Evolutionary conservation across 176 grass and related monocot species (phyloP), one percentile per base, ranked within the genome.

Genomic region (Sorghum bicolor): DNA sequence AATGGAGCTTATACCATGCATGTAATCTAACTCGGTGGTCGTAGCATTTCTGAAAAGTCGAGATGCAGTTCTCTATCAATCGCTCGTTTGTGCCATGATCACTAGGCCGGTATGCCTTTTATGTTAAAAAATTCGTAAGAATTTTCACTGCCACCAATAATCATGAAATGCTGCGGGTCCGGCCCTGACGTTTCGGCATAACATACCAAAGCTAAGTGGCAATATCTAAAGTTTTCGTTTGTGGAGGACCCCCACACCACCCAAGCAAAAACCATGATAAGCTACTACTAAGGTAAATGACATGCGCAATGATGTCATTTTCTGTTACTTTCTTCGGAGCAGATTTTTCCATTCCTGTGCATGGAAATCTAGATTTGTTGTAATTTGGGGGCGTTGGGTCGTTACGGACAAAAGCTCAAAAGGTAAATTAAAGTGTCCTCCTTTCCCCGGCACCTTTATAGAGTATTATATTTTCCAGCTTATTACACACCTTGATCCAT

Each of bases 281-380:
- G 5, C 16, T 50, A 50, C 4, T 7, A 50, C 4, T 7, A 19
- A 64, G 52, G 72, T 80, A 68, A 85, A 77, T 77, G 83, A 89
- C 64, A 77, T 81, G 88, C 2, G 78, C 83, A 72, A 44, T 82
- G 88, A 86, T 85, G 83, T 82, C 64, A 86, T 86, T 89, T 81
- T 72, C 48, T 30, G 47, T 62, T 70, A 64, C 43, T 41, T 5
- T 82, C 76, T 34, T 70, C 24, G 10, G 26, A 73, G 52, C 52
- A 9, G 52, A 55, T 55, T 55, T 8, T 77, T 77, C 38, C 22
- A 43, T 24, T 74, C 64, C 48, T 70, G 1, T 52, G 47, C 17
- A 9, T n/a, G 19, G 20, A 16, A 52, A 41, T 8, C 39, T 1
- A 47, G 64, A 79, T 66, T 44, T 19, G 3, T 79, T 66, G 4